Percentiles rank a stretch among this genome's conserved stretches.
phyloP scores from a whole-genome alignment of 2,329 filamentous ascomycete genomes.

The Intubia oerlemansii region DNA sequence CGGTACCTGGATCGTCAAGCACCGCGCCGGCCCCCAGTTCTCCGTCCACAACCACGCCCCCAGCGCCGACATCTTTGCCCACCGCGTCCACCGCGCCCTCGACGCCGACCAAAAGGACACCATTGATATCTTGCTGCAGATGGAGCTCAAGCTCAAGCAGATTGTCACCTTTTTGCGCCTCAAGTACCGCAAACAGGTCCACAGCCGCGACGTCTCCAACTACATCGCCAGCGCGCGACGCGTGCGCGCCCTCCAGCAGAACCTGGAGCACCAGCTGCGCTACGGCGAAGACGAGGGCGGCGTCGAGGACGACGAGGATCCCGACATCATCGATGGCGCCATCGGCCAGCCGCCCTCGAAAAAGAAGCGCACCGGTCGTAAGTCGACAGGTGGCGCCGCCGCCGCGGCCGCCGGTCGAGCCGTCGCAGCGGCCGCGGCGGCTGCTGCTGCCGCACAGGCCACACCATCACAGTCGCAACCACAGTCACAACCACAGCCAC shows the following conservation, averaged over 20 bases:
- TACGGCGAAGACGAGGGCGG: neutral
- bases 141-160: conserved; percentile 5
- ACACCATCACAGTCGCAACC: too few species aligned
- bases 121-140: conserved; percentile 4
- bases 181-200: conserved; percentile 5
- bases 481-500: too few species aligned
- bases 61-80: conserved; percentile 3
- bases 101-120: conserved; percentile 6
- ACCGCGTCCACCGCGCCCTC: conserved; percentile 5
- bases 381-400: too few species aligned
- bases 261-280: neutral
- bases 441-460: too few species aligned
- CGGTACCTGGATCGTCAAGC: conserved; percentile 3
- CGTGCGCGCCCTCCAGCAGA: neutral
- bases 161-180: conserved; percentile 5
- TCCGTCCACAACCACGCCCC: conserved; percentile 5
- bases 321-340: neutral
- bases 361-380: too few species aligned
- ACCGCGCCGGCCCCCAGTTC: conserved; percentile 4
- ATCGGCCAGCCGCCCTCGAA: too few species aligned
- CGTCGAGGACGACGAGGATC: neutral
- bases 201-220: conserved; percentile 5
- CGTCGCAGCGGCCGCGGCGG: too few species aligned
- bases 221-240: conserved; percentile 5
- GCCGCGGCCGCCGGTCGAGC: too few species aligned